phyloP scores from a whole-genome alignment of 2,329 filamentous ascomycete species.

The Fusarium haematococcum region DNA sequence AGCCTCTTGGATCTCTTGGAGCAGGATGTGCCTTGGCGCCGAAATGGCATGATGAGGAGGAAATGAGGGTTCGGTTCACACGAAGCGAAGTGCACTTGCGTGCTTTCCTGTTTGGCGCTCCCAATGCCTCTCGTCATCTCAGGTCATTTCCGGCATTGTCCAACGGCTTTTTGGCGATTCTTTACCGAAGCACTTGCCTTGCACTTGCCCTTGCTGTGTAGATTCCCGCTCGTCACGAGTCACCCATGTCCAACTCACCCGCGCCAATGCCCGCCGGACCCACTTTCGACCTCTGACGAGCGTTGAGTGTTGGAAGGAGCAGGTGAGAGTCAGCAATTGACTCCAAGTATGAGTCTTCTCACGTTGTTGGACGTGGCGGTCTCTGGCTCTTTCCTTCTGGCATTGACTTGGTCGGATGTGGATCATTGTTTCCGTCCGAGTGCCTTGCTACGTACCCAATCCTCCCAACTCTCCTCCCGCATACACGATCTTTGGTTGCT shows the following conservation, averaged over 20 bases:
- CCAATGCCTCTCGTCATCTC: constrained; percentile 7
- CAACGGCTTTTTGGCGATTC: constrained; percentile 2
- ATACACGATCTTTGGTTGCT: constrained; percentile 44
- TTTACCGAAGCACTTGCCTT: background rate
- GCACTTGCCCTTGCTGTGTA: background rate
- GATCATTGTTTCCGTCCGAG: constrained; percentile 28
- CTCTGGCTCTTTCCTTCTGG: constrained; percentile 1
- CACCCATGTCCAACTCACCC: constrained; percentile 1
- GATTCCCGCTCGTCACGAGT: background rate
- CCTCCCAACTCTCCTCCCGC: constrained; percentile 19
- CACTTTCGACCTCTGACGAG: constrained; percentile 34
- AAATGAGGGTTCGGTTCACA: constrained; percentile 1
- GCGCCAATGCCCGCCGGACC: constrained; percentile 3
- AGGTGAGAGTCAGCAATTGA: constrained; percentile 1
- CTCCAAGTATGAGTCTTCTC: constrained; percentile 24
- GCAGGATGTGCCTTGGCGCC: constrained; percentile 6
- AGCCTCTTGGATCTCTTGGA: constrained; percentile 13
- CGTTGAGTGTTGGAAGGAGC: constrained; percentile 3
- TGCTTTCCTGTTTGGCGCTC: background rate
- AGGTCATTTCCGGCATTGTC: constrained; percentile 18
- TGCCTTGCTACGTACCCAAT: background rate
- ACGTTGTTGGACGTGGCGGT: constrained; percentile 2
- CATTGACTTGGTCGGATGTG: constrained; percentile 4
- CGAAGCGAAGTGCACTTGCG: background rate
- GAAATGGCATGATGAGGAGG: constrained; percentile 20